phyloP scores from a whole-genome alignment of 2,329 filamentous ascomycete species.

The Cladosporium sp. region DNA sequence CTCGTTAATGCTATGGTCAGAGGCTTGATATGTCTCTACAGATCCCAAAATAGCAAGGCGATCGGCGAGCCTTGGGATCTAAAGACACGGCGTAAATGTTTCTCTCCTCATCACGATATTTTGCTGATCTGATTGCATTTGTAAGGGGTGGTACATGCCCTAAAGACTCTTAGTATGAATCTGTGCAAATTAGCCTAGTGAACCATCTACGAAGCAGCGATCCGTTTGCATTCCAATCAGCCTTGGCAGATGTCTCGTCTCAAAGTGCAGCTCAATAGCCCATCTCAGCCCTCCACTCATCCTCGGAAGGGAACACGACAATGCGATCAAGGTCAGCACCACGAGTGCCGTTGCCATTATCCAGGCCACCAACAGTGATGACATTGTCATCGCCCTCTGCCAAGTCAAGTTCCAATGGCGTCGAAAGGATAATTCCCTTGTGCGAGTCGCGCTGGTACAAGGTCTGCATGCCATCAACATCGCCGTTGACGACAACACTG shows the following conservation, averaged over 20 bases:
- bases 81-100: too few species aligned
- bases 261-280: background rate
- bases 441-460: slow-evolving; percentile 54
- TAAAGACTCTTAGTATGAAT: too few species aligned
- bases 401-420: slow-evolving; percentile 52
- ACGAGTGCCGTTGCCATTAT: slow-evolving; percentile 54
- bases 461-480: slow-evolving; percentile 46
- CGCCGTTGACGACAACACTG: slow-evolving; percentile 57
- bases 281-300: slow-evolving; percentile 2
- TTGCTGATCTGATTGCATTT: too few species aligned
- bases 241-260: background rate
- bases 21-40: too few species aligned
- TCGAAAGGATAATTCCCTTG: slow-evolving; percentile 58
- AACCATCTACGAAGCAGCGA: too few species aligned
- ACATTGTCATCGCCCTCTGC: slow-evolving; percentile 55
- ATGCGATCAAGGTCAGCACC: slow-evolving; percentile 58
- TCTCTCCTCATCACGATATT: too few species aligned
- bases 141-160: too few species aligned
- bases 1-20: too few species aligned
- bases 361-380: slow-evolving; percentile 55
- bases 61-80: too few species aligned
- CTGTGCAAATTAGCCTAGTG: too few species aligned
- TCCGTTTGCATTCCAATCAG: background rate
- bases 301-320: slow-evolving; percentile 57
- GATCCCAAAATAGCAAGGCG: too few species aligned